These are phyloP conservation scores for Sporothrix curviconia DNA, from an alignment of 2,329 filamentous ascomycete genomes.

Conservation along the genomic window DNA sequence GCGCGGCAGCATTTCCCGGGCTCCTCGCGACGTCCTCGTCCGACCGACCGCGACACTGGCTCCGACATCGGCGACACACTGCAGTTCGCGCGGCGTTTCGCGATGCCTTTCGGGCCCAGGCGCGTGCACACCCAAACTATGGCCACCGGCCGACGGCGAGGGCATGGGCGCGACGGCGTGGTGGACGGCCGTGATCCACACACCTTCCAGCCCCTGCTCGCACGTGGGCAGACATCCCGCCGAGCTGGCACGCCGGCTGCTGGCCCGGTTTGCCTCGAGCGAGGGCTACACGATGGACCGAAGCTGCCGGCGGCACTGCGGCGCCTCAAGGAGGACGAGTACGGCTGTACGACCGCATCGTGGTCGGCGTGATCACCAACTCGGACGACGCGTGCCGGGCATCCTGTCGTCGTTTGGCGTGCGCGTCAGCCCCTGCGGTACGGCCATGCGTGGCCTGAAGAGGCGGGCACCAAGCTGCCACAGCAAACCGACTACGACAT, in stretches of 20 bases:
- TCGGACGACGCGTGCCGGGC: constrained; percentile 53
- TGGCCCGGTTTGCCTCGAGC: constrained; percentile 46
- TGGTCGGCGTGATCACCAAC: constrained; percentile 56
- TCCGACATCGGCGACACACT: no score
- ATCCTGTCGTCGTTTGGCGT: constrained; percentile 50
- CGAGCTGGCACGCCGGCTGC: constrained; percentile 40
- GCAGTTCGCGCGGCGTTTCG: constrained; percentile 35
- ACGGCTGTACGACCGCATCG: constrained; percentile 20
- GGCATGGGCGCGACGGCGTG: constrained; percentile 47
- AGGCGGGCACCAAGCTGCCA: background rate
- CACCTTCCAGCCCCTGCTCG: constrained; percentile 44
- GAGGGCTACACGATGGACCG: constrained; percentile 45
- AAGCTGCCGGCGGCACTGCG: constrained; percentile 40
- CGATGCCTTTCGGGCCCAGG: constrained; percentile 33
- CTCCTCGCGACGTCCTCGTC: no score
- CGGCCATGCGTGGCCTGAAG: no score
- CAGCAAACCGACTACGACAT: constrained; percentile 28
- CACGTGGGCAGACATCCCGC: constrained; percentile 32
- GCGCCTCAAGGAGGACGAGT: constrained; percentile 22
- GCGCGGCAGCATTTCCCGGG: constrained; percentile 40
- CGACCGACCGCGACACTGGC: no score
- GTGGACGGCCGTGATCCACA: constrained; percentile 56
- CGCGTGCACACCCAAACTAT: constrained; percentile 49
- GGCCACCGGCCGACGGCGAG: constrained; percentile 42
- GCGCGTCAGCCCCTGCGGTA: constrained; percentile 32